Evolutionary conservation across 208 protist genomes (phyloP), one percentile per base, ranked within the genome.

Genomic region (Naegleria gruberi): DNA sequence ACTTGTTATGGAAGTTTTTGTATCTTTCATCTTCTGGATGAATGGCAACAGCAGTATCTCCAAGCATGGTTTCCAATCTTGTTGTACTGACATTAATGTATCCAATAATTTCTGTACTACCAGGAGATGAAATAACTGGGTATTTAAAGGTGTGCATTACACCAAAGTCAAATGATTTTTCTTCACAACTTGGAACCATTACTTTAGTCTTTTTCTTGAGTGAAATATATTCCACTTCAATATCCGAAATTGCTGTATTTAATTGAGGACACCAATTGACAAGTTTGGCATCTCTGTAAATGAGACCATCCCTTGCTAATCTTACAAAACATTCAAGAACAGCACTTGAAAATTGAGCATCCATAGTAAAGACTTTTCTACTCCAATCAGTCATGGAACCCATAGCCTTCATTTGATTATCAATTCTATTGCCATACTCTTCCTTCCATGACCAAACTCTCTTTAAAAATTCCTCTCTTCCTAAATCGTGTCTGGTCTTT

Each of bases 181-280:
- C n/a, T 41, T 55, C 46, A 46, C 19, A 92, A 91, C 98, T 97
- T 40, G 93, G 94, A 43, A 96, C 95, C 89, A 99, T 94, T 44
- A 95, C 91, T 77, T 97, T 83, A 65, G 82, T 73, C 37, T 47
- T 26, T 44, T 26, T 51, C 4, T 93, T 89, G 19, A 93, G 10
- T 37, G 98, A 96, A 0, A 93, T 92, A 89, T 98, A 97, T 81
- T 98, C 96, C 30, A 99, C 98, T 96, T 99, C 99, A 17, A 99
- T 96, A 93, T 99, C 99, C n/a, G 98, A 99, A 92, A 99, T 99
- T 83, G 98, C 99, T 74, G 99, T 99, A 92, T 99, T 95, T 42
- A 99, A 94, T 41, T 95, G 87, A 91, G 96, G 98, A 93, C 97
- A 98, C 99, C 99, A 99, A 95, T 99, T 99, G 82, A 99, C 98